phyloP scores from a whole-genome alignment of 2,329 filamentous ascomycete genomes.

The Diaporthe sp. region DNA sequence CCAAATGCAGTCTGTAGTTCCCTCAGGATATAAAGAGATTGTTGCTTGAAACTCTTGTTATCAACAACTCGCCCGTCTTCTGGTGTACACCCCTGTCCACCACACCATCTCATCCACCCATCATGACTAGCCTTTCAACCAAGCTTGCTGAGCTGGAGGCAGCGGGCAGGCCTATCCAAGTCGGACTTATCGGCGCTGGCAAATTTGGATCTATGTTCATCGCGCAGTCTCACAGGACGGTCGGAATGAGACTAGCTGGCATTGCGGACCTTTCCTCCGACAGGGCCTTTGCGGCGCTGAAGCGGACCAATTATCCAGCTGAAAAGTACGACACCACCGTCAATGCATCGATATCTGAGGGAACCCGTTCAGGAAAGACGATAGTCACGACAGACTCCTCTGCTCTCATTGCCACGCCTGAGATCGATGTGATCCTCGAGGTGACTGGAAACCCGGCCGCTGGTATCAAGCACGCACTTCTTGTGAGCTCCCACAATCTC shows the following conservation, averaged over 20 bases:
- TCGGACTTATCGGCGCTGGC: constrained; percentile 61
- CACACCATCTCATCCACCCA: neutral
- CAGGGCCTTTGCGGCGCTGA: constrained; percentile 56
- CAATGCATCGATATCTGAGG: constrained; percentile 4
- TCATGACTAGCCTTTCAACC: neutral
- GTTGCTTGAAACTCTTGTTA: neutral
- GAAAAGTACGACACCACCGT: constrained; percentile 3
- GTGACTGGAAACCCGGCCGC: constrained; percentile 59
- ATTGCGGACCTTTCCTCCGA: constrained; percentile 60
- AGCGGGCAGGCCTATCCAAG: constrained; percentile 47
- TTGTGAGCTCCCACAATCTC: constrained; percentile 38
- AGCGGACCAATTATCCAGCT: neutral
- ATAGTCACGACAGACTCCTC: constrained; percentile 59
- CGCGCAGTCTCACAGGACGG: constrained; percentile 58
- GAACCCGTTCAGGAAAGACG: neutral
- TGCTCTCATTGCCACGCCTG: constrained; percentile 57
- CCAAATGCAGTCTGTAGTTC: neutral
- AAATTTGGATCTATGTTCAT: constrained; percentile 63
- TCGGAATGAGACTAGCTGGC: constrained; percentile 57
- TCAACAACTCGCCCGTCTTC: neutral
- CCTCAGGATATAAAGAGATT: neutral
- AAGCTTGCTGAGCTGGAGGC: constrained; percentile 3
- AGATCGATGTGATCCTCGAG: constrained; percentile 60
- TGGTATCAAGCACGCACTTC: constrained; percentile 58
- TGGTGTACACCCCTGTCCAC: neutral